These are phyloP conservation scores for Euphorbia schlechtendalii DNA, from an alignment of 441 rosid species.

Conservation along the genomic window DNA sequence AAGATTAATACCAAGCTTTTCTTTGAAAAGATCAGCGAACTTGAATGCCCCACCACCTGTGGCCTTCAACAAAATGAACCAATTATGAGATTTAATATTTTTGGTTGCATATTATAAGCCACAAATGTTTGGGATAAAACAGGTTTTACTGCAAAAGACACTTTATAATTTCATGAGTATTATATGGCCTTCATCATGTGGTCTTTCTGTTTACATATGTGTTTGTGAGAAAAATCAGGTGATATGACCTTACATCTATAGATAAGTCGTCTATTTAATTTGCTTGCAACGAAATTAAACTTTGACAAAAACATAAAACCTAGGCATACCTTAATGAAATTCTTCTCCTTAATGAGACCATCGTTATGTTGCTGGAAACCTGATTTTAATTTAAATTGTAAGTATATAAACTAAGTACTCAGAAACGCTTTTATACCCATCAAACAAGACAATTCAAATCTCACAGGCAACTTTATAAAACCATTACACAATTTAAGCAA, in stretches of 20 bases:
- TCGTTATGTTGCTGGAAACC: constrained; percentile 46
- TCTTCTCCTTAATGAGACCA: constrained; percentile 28
- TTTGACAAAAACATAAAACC: constrained; percentile 15
- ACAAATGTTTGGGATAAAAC: background rate
- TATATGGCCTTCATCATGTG: background rate
- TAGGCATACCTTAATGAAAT: constrained; percentile 52
- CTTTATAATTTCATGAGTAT: background rate
- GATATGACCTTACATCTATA: constrained; percentile 1
- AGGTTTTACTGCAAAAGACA: background rate
- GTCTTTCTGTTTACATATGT: background rate
- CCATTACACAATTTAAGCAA: background rate
- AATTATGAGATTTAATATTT: constrained; percentile 14
- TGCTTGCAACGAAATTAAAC: constrained; percentile 7
- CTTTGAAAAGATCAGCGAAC: constrained; percentile 85
- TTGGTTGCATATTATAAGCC: background rate
- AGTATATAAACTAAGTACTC: constrained; percentile 20
- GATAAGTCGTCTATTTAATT: background rate
- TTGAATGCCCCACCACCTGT: constrained; percentile 99
- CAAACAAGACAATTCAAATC: background rate
- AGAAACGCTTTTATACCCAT: no score
- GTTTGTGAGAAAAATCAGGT: background rate
- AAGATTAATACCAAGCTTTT: constrained; percentile 82
- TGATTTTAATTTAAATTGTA: constrained; percentile 33
- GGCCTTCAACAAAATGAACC: constrained; percentile 51
- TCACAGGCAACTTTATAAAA: background rate